These are phyloP conservation scores for Heterobasidion irregulare DNA, from an alignment of 1,284 basidiomycete species.

Conservation along the genomic window DNA sequence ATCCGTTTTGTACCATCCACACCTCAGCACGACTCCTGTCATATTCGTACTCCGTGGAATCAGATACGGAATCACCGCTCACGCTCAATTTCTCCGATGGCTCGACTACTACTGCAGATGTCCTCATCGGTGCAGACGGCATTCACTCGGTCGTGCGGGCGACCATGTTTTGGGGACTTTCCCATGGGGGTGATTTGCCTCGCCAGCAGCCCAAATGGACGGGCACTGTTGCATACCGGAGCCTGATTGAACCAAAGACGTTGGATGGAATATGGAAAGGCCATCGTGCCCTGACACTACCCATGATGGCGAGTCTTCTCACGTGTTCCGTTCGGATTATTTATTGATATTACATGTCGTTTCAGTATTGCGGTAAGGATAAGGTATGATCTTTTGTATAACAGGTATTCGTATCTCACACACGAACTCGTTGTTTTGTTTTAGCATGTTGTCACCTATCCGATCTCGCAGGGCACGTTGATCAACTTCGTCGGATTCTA, in stretches of 20 bases:
- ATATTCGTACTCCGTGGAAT: constrained; percentile 10
- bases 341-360: neutral
- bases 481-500: constrained; percentile 16
- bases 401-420: too few species aligned
- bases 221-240: constrained; percentile 33
- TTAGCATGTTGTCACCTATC: constrained; percentile 19
- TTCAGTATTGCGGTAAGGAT: constrained; percentile 35
- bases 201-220: constrained; percentile 27
- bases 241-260: constrained; percentile 23
- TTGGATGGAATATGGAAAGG: constrained; percentile 23
- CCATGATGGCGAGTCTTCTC: constrained; percentile 6
- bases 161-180: constrained; percentile 21
- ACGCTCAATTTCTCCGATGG: constrained; percentile 27
- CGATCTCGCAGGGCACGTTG: constrained; percentile 16
- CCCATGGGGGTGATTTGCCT: constrained; percentile 8
- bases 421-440: too few species aligned
- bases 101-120: constrained; percentile 25
- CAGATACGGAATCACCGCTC: constrained; percentile 10
- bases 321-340: neutral
- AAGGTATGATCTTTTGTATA: constrained; percentile 19
- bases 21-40: constrained; percentile 21
- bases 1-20: constrained; percentile 21
- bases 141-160: constrained; percentile 29
- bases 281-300: constrained; percentile 22
- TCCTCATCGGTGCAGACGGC: constrained; percentile 38